Evolutionary conservation across 371 early-diverging fungal species (phyloP).

Genomic region (Mucor irregularis): DNA sequence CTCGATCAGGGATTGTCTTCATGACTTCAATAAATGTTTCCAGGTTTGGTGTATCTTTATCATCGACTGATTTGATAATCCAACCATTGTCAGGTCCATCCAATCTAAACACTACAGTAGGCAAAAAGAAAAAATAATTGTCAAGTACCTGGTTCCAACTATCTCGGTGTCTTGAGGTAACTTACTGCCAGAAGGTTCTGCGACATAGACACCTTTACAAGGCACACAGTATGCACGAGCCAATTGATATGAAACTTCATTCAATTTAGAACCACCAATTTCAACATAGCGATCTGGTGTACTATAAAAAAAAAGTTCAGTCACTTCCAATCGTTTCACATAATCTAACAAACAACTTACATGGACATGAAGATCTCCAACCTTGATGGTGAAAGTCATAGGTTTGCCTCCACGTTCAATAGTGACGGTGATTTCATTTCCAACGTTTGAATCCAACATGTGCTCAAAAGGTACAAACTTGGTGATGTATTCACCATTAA

Average conservation of each 20-base stretch:
- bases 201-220: constrained; percentile 85
- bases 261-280: constrained; percentile 86
- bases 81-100: constrained; percentile 82
- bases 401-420: constrained; percentile 80
- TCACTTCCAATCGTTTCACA: not conserved
- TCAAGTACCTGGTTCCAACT: not conserved
- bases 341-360: constrained; percentile 33
- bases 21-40: constrained; percentile 79
- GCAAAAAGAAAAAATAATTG: not conserved
- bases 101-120: constrained; percentile 76
- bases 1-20: constrained; percentile 73
- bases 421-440: constrained; percentile 57
- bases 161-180: not conserved
- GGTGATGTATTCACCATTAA: constrained; percentile 78
- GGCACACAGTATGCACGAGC: constrained; percentile 82
- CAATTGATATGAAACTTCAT: constrained; percentile 87
- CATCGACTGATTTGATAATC: constrained; percentile 75
- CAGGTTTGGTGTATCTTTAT: constrained; percentile 69
- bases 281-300: constrained; percentile 83
- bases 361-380: constrained; percentile 77
- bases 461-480: constrained; percentile 86
- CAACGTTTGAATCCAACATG: constrained; percentile 76
- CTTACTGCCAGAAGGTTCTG: constrained; percentile 57
- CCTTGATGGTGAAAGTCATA: constrained; percentile 57
- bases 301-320: constrained; percentile 10